A percentile compares a stretch with the other conserved stretches of the same genome.
phyloP scores from a whole-genome alignment of 495 filamentous ascomycete species.

The Penicilliopsis zonata region DNA sequence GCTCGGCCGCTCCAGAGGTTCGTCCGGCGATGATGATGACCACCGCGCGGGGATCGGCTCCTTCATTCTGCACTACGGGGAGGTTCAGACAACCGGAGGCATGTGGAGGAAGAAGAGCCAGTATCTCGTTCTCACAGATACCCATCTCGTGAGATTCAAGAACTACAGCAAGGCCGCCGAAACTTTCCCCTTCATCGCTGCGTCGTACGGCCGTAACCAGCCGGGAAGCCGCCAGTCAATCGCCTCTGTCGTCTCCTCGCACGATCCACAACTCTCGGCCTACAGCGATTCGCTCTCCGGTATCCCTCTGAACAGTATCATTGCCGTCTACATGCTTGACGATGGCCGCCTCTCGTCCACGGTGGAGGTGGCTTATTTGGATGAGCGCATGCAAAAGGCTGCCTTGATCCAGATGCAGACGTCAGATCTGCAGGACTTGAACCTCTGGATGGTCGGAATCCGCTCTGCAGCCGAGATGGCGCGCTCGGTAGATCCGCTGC shows the following conservation, averaged over 20 bases:
- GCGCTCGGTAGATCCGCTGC: conserved; percentile 38
- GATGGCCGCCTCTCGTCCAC: conserved; percentile 67
- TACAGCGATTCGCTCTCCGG: conserved; percentile 35
- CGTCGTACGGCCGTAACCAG: conserved; percentile 25
- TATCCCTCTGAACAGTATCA: conserved; percentile 60
- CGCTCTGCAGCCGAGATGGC: conserved; percentile 45
- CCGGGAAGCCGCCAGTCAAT: conserved; percentile 39
- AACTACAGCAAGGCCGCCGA: conserved; percentile 59
- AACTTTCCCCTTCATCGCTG: conserved; percentile 41
- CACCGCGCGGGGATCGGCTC: conserved; percentile 26
- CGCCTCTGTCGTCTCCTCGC: conserved; percentile 46
- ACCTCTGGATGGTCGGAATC: conserved; percentile 64
- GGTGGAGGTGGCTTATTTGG: conserved; percentile 65
- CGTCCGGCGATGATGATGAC: conserved; percentile 21
- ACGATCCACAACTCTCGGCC: conserved; percentile 44
- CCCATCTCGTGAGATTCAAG: conserved; percentile 73
- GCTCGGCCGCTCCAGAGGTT: conserved; percentile 21
- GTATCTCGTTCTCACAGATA: conserved; percentile 82
- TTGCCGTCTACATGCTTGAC: conserved; percentile 70
- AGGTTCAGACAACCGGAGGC: conserved; percentile 67
- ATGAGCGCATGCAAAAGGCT: conserved; percentile 54
- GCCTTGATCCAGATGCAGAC: conserved; percentile 58
- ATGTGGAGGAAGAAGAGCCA: conserved; percentile 79
- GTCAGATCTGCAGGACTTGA: conserved; percentile 56
- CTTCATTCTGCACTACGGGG: conserved; percentile 53